Conservation (phyloP, 306 rosid species). For the Spatholobus suberectus region DNA sequence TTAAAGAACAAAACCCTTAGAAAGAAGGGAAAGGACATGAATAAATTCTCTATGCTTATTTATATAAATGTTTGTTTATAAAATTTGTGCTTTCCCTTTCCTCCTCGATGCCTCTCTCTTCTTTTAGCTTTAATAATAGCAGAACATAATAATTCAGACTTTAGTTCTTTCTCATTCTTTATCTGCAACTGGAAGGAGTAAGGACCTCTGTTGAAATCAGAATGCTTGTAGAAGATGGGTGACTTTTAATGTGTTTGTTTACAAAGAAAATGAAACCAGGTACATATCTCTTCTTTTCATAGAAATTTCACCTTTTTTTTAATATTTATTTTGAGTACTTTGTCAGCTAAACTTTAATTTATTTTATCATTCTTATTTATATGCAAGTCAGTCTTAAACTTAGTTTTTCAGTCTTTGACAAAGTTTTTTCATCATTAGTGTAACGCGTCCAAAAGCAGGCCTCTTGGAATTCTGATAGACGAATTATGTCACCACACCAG, state of each 20-base stretch:
- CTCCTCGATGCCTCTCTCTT: not conserved
- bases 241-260: conserved; percentile 46
- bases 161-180: conserved; percentile 24
- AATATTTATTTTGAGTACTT: conserved; percentile 13
- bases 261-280: conserved; percentile 16
- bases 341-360: conserved; percentile 36
- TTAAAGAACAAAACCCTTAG: conserved; percentile 23
- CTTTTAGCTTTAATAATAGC: conserved; percentile 39
- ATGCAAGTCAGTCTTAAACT: conserved; percentile 10
- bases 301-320: not conserved
- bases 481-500: not conserved
- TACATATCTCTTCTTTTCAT: conserved; percentile 53
- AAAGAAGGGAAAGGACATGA: conserved; percentile 3
- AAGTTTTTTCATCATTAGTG: conserved; percentile 42
- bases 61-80: conserved; percentile 19
- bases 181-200: conserved; percentile 6
- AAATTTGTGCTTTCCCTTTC: conserved; percentile 32
- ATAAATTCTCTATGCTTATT: conserved; percentile 22
- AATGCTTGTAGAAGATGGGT: conserved; percentile 29
- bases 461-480: not conserved
- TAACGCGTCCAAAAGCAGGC: conserved; percentile 10
- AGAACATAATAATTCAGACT: conserved; percentile 30
- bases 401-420: conserved; percentile 13
- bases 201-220: conserved; percentile 37
- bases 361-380: not conserved